A percentile compares a stretch with the other conserved stretches of the same genome.
Evolutionary conservation across 176 grass and related monocot species (phyloP).

Genomic region (Aegilops sharonensis): DNA sequence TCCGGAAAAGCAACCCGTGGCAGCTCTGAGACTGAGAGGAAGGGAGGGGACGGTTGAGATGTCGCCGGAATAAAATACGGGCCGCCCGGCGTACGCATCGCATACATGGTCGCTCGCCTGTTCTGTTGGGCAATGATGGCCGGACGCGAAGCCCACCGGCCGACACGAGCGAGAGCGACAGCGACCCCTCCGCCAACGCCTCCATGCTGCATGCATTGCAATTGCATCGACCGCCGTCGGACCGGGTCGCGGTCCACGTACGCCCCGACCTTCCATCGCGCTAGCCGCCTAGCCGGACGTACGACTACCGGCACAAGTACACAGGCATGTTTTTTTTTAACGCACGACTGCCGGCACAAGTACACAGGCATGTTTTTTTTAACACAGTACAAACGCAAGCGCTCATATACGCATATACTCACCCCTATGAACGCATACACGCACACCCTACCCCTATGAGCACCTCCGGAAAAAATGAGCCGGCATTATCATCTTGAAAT

Average conservation of each 20-base stretch:
- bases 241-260: conserved; percentile 1
- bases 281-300: neutral
- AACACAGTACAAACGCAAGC: too few species aligned
- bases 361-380: too few species aligned
- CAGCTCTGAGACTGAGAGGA: too few species aligned
- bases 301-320: neutral
- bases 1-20: neutral
- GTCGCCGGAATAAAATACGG: conserved; percentile 1
- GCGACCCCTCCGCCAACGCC: neutral
- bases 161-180: conserved; percentile 29
- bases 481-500: too few species aligned
- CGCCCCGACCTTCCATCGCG: neutral
- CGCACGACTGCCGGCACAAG: too few species aligned
- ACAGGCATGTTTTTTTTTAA: too few species aligned
- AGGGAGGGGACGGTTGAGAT: neutral
- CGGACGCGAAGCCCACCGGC: neutral
- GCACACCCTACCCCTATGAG: too few species aligned
- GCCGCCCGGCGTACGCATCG: neutral
- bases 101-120: neutral
- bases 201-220: neutral
- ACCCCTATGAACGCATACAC: too few species aligned
- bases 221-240: neutral
- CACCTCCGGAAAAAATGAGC: too few species aligned
- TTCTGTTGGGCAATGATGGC: neutral
- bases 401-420: too few species aligned